A percentile compares a stretch with the other conserved stretches of the same genome.
Conservation (phyloP, 148 eudicot species). For the Bassia scoparia region DNA sequence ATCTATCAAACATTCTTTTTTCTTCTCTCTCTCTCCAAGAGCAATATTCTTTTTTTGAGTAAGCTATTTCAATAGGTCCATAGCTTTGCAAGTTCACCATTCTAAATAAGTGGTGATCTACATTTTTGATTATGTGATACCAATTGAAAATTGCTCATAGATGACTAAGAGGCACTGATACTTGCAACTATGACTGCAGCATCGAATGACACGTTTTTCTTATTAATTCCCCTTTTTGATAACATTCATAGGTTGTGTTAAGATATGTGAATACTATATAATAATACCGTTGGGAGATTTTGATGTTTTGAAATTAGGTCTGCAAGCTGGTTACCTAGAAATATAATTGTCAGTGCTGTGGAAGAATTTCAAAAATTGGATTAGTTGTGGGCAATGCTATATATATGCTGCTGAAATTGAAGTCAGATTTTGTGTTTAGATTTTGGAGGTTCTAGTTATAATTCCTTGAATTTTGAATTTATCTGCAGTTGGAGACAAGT, state of each 20-base stretch:
- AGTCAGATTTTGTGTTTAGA: neutral
- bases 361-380: too few relatives aligned
- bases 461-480: neutral
- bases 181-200: neutral
- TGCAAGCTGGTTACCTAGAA: too few relatives aligned
- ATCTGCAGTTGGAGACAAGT: slow-evolving; percentile 68
- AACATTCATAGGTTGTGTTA: neutral
- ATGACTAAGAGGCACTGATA: neutral
- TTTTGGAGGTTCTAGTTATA: slow-evolving; percentile 1
- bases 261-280: neutral
- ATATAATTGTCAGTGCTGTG: too few relatives aligned
- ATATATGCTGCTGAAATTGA: neutral
- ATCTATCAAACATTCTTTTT: too few relatives aligned
- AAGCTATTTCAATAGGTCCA: neutral
- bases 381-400: neutral
- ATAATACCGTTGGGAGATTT: neutral
- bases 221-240: too few relatives aligned
- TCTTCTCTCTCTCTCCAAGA: too few relatives aligned
- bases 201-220: neutral
- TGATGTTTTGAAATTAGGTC: too few relatives aligned
- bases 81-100: neutral
- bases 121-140: neutral
- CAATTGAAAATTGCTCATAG: neutral
- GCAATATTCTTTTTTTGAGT: too few relatives aligned
- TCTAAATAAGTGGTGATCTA: neutral